Evolutionary conservation across 148 eudicot genomes (phyloP).

Genomic region (Persicaria tinctoria): DNA sequence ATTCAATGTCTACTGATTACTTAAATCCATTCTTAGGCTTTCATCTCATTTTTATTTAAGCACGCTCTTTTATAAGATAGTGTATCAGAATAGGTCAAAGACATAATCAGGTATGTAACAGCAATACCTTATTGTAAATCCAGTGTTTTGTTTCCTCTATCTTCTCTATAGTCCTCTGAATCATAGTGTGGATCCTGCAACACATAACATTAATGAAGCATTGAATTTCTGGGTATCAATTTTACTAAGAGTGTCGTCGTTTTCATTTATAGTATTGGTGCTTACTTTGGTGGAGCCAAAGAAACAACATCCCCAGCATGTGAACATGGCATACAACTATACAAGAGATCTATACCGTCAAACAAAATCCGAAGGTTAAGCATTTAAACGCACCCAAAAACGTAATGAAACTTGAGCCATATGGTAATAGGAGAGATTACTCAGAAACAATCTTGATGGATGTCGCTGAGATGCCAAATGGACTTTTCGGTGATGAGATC

Average conservation of each 20-base stretch:
- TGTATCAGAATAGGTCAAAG: no score
- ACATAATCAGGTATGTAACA: background rate
- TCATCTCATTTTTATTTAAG: no score
- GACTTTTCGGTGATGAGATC: slow-evolving; percentile 63
- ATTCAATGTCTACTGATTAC: no score
- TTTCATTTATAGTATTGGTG: background rate
- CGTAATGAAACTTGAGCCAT: background rate
- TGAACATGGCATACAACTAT: slow-evolving; percentile 86
- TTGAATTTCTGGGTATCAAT: background rate
- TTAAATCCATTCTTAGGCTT: no score
- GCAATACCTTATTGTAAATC: slow-evolving; percentile 69
- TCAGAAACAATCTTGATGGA: slow-evolving; percentile 75
- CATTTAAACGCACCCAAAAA: background rate
- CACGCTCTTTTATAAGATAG: no score
- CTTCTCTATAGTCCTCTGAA: slow-evolving; percentile 60
- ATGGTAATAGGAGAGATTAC: slow-evolving; percentile 14
- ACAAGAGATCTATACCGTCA: slow-evolving; percentile 29
- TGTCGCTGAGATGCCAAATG: slow-evolving; percentile 75
- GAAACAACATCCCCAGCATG: slow-evolving; percentile 83
- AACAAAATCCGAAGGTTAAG: background rate
- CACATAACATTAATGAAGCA: background rate
- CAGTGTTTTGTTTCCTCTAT: slow-evolving; percentile 88
- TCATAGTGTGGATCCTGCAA: slow-evolving; percentile 80
- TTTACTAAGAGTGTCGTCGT: background rate
- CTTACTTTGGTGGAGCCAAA: slow-evolving; percentile 73